Conservation (phyloP, 305 asterid species). For the Fraxinus greggii region DNA sequence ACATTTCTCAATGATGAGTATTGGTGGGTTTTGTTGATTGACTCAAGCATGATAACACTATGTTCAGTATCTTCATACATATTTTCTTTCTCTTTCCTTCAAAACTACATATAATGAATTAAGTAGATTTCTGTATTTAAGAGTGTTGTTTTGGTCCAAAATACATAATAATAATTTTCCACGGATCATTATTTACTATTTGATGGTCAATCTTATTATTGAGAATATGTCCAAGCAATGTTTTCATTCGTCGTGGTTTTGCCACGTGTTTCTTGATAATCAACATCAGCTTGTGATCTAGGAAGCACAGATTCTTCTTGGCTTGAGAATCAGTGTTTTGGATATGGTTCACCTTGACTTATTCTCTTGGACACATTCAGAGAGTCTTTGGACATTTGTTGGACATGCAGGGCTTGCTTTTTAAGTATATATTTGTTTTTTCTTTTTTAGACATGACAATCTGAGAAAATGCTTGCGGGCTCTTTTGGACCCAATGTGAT, state of each 20-base stretch:
- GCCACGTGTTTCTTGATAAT: background rate
- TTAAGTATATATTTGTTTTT: background rate
- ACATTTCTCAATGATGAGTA: background rate
- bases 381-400: background rate
- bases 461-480: background rate
- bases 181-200: background rate
- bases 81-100: background rate
- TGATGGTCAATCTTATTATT: background rate
- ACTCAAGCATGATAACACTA: background rate
- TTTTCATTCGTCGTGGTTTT: background rate
- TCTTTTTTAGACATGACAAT: background rate
- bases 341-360: background rate
- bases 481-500: background rate
- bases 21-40: background rate
- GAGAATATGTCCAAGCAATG: background rate
- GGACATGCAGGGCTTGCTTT: background rate
- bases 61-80: background rate
- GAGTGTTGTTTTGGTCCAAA: background rate
- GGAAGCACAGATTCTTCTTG: background rate
- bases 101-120: too few relatives aligned
- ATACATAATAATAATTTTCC: background rate
- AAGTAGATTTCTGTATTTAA: background rate
- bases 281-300: background rate
- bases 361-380: background rate
- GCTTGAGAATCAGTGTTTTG: background rate